Conservation (phyloP, 345 rosid genomes). For the Eutrema yunnanense region DNA sequence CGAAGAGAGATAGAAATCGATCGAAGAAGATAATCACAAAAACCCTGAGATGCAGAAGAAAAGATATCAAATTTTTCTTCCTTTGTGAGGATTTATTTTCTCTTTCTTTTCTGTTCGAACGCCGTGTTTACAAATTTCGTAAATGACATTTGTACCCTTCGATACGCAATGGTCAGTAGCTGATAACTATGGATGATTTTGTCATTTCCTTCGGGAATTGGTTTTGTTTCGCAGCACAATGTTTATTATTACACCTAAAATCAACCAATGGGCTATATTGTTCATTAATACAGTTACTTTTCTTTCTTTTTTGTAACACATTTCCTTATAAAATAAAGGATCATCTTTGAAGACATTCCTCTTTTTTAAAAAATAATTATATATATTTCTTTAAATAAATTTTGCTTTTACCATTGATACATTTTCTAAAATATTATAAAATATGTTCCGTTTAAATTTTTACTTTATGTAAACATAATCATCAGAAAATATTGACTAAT, state of each 20-base stretch:
- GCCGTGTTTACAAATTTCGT: neutral
- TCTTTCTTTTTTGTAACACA: too few relatives aligned
- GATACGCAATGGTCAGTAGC: neutral
- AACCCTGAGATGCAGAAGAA: constrained; percentile 8
- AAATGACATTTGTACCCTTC: neutral
- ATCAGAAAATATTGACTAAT: too few relatives aligned
- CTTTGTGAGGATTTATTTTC: neutral
- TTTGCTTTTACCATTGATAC: neutral
- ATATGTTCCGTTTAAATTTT: neutral
- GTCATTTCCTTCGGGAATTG: neutral
- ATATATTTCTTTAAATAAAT: neutral
- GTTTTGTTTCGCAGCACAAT: neutral
- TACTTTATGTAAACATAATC: neutral
- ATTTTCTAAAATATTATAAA: neutral
- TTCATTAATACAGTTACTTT: neutral
- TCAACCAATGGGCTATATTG: constrained; percentile 14
- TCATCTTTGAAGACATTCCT: neutral
- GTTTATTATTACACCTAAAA: constrained; percentile 2
- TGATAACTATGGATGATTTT: neutral
- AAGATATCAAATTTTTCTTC: neutral
- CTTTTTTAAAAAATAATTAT: neutral
- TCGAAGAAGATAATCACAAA: constrained; percentile 15
- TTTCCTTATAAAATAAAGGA: neutral
- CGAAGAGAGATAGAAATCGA: neutral
- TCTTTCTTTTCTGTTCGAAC: neutral